Evolutionary conservation across 768 basidiomycete species (phyloP).

Genomic region (Leccinum broughii): DNA sequence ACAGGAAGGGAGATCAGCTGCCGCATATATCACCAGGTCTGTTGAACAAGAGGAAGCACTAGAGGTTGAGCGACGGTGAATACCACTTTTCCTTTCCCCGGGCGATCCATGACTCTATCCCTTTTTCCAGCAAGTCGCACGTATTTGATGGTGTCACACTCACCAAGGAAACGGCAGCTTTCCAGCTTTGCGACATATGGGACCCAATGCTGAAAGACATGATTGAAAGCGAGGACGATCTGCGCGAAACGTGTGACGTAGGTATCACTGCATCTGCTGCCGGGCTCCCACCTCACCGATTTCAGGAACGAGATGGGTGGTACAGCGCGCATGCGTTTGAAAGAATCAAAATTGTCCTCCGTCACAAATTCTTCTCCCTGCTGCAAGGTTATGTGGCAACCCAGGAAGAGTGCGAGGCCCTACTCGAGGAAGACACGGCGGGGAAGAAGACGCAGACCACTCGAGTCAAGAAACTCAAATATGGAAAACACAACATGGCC

Average conservation of each 20-base stretch:
- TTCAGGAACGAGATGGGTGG: conserved; percentile 87
- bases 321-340: conserved; percentile 75
- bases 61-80: conserved; percentile 34
- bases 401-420: conserved; percentile 68
- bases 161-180: conserved; percentile 86
- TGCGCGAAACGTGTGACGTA: conserved; percentile 76
- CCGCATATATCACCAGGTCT: conserved; percentile 30
- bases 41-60: conserved; percentile 35
- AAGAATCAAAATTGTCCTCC: conserved; percentile 79
- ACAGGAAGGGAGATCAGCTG: conserved; percentile 43
- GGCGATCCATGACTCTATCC: not conserved
- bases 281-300: conserved; percentile 3
- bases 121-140: conserved; percentile 60
- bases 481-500: conserved; percentile 86
- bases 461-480: conserved; percentile 53
- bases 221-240: conserved; percentile 71
- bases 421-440: conserved; percentile 45
- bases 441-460: conserved; percentile 37
- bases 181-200: conserved; percentile 89
- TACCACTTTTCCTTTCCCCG: not conserved
- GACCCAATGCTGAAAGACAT: conserved; percentile 83
- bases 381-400: conserved; percentile 71
- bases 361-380: conserved; percentile 82
- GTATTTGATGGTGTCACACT: conserved; percentile 85
- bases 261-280: conserved; percentile 29